phyloP scores from a whole-genome alignment of 208 protist species.

The Acanthamoeba lenticulata region DNA sequence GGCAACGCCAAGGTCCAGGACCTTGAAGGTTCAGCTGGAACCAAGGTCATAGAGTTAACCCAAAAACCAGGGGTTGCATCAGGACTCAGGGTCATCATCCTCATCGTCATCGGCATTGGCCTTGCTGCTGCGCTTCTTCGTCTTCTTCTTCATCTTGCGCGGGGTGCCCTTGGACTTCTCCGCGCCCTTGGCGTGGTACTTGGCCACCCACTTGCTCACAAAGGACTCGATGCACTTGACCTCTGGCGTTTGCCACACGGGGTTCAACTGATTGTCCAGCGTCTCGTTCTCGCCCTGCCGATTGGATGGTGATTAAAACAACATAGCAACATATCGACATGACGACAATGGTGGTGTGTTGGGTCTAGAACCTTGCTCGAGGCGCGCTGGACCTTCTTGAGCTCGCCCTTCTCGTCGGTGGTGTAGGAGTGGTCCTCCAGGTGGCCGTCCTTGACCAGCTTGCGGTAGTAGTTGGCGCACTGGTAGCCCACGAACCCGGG shows the following conservation, averaged over 20 bases:
- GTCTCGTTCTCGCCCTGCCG: constrained; percentile 38
- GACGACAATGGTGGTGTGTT: neutral
- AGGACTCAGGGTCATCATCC: no score
- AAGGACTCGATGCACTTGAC: constrained; percentile 35
- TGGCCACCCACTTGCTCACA: neutral
- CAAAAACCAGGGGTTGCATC: no score
- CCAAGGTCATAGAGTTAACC: no score
- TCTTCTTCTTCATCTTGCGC: constrained; percentile 11
- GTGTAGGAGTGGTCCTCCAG: constrained; percentile 21
- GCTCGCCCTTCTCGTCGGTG: constrained; percentile 28
- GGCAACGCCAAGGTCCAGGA: no score
- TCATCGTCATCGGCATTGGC: neutral
- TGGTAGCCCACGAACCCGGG: constrained; percentile 28
- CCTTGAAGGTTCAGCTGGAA: no score
- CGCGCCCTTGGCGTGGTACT: constrained; percentile 29
- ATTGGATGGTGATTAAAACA: neutral
- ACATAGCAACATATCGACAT: no score
- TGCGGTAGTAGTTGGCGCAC: constrained; percentile 65
- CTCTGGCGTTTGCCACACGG: constrained; percentile 28
- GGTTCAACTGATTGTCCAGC: constrained; percentile 38
- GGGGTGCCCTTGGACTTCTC: constrained; percentile 19
- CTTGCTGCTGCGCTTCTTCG: neutral
- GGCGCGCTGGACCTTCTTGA: constrained; percentile 35
- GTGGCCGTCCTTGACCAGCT: constrained; percentile 16
- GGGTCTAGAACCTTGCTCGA: neutral